These are phyloP conservation scores for Amanita inopinata DNA, from an alignment of 768 basidiomycete genomes.

Conservation along the genomic window DNA sequence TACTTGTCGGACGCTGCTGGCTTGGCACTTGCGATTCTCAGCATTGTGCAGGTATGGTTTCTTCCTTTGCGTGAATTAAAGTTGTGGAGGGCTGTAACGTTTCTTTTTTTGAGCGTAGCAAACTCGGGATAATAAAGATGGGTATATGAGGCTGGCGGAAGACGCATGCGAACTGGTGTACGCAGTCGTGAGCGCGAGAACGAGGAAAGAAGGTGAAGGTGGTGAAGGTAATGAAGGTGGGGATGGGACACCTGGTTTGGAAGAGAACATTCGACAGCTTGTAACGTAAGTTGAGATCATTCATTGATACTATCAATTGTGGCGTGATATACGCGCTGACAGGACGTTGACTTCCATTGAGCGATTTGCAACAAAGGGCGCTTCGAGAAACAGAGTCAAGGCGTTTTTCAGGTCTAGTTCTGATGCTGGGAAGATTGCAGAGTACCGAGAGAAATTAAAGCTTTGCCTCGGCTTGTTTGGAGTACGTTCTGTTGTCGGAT, in stretches of 20 bases:
- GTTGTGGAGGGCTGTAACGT: not conserved
- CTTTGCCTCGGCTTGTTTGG: slow-evolving; percentile 7
- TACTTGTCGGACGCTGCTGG: slow-evolving; percentile 4
- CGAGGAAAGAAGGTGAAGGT: not conserved
- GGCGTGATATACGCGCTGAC: not conserved
- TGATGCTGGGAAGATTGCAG: slow-evolving; percentile 5
- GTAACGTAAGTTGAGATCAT: slow-evolving; percentile 5
- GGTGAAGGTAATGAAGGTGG: not conserved
- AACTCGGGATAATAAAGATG: slow-evolving; percentile 2
- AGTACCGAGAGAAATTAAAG: slow-evolving; percentile 4
- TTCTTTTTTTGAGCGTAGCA: not conserved
- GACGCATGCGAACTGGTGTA: slow-evolving; percentile 8
- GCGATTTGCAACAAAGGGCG: slow-evolving; percentile 3
- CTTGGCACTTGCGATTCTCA: slow-evolving; percentile 2
- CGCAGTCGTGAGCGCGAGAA: slow-evolving; percentile 1
- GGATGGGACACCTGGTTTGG: not conserved
- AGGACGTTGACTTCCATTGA: slow-evolving; percentile 1
- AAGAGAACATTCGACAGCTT: slow-evolving; percentile 5
- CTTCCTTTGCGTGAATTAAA: not conserved
- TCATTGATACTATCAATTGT: not conserved
- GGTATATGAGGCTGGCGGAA: slow-evolving; percentile 3
- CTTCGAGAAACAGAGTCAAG: slow-evolving; percentile 1
- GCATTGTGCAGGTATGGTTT: slow-evolving; percentile 2
- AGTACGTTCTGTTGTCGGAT: not conserved
- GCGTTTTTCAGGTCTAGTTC: not conserved